Percentiles rank a stretch among this genome's conserved stretches.
These are phyloP conservation scores for Phoma sp. DNA, from an alignment of 2,329 filamentous ascomycete species.

Conservation along the genomic window DNA sequence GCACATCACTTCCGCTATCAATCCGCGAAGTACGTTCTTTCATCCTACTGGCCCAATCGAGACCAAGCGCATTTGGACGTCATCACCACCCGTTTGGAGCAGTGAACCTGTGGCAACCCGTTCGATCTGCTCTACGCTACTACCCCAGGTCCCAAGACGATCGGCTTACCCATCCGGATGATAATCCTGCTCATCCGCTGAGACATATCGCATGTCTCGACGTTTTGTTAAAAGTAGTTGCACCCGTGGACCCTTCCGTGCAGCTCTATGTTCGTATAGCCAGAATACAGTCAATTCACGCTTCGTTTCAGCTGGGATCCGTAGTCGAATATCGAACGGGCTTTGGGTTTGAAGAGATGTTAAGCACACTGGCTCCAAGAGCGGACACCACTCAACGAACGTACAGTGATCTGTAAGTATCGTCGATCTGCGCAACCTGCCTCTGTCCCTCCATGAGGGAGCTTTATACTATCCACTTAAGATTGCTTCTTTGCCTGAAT, in stretches of 20 bases:
- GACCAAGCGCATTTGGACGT: neutral
- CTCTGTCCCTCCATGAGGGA: no score
- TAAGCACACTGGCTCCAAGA: conserved; percentile 6
- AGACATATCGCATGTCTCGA: conserved; percentile 3
- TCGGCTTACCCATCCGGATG: conserved; percentile 3
- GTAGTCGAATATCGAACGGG: neutral
- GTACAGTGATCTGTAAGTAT: conserved; percentile 1
- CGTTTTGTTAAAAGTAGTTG: neutral
- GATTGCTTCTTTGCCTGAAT: neutral
- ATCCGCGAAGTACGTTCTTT: neutral
- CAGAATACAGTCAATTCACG: neutral
- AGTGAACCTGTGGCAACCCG: conserved; percentile 7
- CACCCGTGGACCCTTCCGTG: neutral
- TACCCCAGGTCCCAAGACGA: neutral
- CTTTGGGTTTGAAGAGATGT: neutral
- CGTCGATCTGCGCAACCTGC: no score
- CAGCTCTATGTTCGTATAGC: neutral
- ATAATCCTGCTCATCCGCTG: neutral
- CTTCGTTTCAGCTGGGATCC: no score
- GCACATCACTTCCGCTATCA: neutral
- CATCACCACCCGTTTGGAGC: conserved; percentile 4
- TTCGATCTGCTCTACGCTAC: conserved; percentile 6
- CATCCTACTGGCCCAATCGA: conserved; percentile 1
- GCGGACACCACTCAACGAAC: neutral
- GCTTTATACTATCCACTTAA: neutral